Evolutionary conservation across 371 early-diverging fungal species (phyloP), one percentile per base, ranked within the genome.

Genomic region (Blyttiomyces sp.): DNA sequence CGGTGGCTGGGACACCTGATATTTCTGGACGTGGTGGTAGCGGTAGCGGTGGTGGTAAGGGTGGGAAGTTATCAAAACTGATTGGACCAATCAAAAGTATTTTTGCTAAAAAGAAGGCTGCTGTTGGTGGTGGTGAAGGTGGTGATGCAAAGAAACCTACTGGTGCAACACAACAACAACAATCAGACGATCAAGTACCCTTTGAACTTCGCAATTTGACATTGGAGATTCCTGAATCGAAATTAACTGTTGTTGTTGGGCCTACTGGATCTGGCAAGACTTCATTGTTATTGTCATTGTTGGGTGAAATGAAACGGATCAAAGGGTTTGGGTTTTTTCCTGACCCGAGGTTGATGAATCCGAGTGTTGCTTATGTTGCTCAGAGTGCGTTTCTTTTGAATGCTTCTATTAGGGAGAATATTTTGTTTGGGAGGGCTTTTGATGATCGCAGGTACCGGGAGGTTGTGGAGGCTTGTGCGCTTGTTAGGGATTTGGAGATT

Each of bases 371-470:
- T 1, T 95, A 93, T 72, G 94, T 90, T 0, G 84, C 93, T 11
- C 95, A 96, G 70, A 72, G 63, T 13, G 85, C 98, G 16, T 96
- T 95, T 95, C 89, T 98, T 34, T 88, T 91, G 88, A 94, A 94
- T 65, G 88, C 88, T 31, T 88, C 94, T 0, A 56, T 98, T 11
- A 82, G 49, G 7, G 60, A 59, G 23, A 52, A 56, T 16, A 72
- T 61, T 52, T n/a, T 91, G 17, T 96, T 98, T 84, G 96, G 96
- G 16, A 79, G 80, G 66, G 74, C 80, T 1, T 91, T 77, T 66
- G 91, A 95, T 53, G 79, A 71, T 26, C 46, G 54, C 21, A 52
- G 66, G 16, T 84, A 83, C 61, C 30, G 49, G 16, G 43, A 54
- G 21, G 78, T 77, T 7, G 21, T 86, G 23, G 28, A 57, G 0